phyloP scores from a whole-genome alignment of 1,284 basidiomycete genomes.

The Schizopora paradoxa region DNA sequence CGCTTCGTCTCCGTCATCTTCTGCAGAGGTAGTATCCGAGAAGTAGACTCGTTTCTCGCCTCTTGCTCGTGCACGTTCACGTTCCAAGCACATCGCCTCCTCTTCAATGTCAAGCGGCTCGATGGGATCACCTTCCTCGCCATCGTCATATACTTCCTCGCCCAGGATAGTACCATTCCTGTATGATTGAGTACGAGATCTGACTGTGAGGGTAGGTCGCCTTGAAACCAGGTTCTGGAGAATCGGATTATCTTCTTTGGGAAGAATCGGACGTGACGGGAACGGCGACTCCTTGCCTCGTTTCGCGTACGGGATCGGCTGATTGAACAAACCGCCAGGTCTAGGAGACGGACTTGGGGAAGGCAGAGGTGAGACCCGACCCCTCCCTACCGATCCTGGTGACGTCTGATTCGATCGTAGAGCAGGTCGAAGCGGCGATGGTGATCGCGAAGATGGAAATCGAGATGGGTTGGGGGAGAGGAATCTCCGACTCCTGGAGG shows the following conservation, averaged over 20 bases:
- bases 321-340: conserved; percentile 5
- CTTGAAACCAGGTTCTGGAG: no score
- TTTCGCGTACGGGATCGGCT: conserved; percentile 2
- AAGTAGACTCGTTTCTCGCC: conserved; percentile 17
- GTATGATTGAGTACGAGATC: not conserved
- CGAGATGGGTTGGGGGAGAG: conserved; percentile 3
- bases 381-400: not conserved
- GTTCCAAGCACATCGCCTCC: no score
- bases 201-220: not conserved
- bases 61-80: conserved; percentile 14
- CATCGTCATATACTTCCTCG: not conserved
- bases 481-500: conserved; percentile 4
- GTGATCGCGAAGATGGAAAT: conserved; percentile 6
- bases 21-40: not conserved
- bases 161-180: no score
- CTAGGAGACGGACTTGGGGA: conserved; percentile 3
- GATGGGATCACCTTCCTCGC: not conserved
- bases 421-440: conserved; percentile 3
- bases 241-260: conserved; percentile 10
- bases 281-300: conserved; percentile 16
- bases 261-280: conserved; percentile 14
- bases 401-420: no score
- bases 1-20: not conserved
- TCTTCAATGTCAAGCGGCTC: not conserved
- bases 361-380: no score